Conservation (phyloP, 2,329 filamentous ascomycete genomes). For the Thelonectria rubi region DNA sequence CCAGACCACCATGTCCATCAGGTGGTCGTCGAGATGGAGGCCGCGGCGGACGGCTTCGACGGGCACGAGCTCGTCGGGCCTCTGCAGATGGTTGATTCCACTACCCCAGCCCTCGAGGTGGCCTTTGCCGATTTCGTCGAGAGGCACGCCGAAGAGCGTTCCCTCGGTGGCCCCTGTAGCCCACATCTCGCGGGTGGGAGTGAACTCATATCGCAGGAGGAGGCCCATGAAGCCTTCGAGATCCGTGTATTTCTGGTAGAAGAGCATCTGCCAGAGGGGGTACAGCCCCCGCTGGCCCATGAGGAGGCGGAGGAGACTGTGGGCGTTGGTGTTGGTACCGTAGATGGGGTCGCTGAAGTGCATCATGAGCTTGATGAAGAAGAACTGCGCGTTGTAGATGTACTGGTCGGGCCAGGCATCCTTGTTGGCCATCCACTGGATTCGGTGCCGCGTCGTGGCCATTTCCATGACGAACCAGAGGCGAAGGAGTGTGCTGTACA, state of each 20-base stretch:
- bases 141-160: conserved; percentile 60
- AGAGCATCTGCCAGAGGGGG: conserved; percentile 68
- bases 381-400: conserved; percentile 68
- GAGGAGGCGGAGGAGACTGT: conserved; percentile 64
- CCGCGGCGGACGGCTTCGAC: conserved; percentile 63
- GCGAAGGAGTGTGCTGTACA: conserved; percentile 64
- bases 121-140: conserved; percentile 60
- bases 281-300: conserved; percentile 66
- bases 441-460: conserved; percentile 63
- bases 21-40: conserved; percentile 62
- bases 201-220: conserved; percentile 66
- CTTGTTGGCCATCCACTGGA: conserved; percentile 61
- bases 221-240: conserved; percentile 63
- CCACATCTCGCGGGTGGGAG: conserved; percentile 46
- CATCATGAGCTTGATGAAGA: conserved; percentile 78
- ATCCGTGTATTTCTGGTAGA: conserved; percentile 60
- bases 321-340: conserved; percentile 55
- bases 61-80: conserved; percentile 67
- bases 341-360: conserved; percentile 70
- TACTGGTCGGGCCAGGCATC: conserved; percentile 67
- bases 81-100: conserved; percentile 56
- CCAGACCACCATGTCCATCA: conserved; percentile 68
- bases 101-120: conserved; percentile 67
- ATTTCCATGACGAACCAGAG: conserved; percentile 80
- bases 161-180: neutral